Evolutionary conservation across 1,284 basidiomycete genomes (phyloP).

Genomic region (Cutaneotrichosporon cavernicola): DNA sequence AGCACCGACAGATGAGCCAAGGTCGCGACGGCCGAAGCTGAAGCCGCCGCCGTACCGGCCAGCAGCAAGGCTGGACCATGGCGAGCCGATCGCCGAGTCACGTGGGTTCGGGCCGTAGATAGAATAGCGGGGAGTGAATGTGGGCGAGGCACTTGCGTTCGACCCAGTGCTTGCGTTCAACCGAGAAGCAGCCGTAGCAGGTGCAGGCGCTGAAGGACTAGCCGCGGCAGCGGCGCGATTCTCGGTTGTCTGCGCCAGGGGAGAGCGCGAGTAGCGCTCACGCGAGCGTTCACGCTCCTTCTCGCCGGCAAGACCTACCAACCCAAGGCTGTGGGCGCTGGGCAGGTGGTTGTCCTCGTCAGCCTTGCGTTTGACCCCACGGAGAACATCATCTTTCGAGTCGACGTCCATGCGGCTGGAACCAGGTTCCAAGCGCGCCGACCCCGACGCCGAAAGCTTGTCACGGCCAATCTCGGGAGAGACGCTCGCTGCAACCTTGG

Average conservation of each 20-base stretch:
- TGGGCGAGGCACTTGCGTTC: slow-evolving; percentile 5
- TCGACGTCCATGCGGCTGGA: slow-evolving; percentile 32
- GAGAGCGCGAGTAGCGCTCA: slow-evolving; percentile 40
- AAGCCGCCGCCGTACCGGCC: slow-evolving; percentile 32
- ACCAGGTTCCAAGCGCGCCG: slow-evolving; percentile 2
- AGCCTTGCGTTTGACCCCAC: slow-evolving; percentile 46
- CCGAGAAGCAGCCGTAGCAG: slow-evolving; percentile 1
- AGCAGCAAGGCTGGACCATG: slow-evolving; percentile 32
- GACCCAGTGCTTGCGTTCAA: slow-evolving; percentile 9
- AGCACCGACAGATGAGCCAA: slow-evolving; percentile 8
- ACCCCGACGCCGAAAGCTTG: slow-evolving; percentile 26
- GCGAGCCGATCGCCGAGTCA: slow-evolving; percentile 30
- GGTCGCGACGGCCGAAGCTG: slow-evolving; percentile 35
- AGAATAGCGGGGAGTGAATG: slow-evolving; percentile 35
- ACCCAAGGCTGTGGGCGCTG: slow-evolving; percentile 32
- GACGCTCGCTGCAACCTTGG: slow-evolving; percentile 23
- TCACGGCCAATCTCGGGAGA: slow-evolving; percentile 36
- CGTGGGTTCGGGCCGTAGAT: slow-evolving; percentile 47
- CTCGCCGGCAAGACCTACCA: slow-evolving; percentile 28
- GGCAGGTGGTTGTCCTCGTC: slow-evolving; percentile 38
- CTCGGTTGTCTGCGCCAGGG: slow-evolving; percentile 27
- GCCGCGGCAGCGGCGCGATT: slow-evolving; percentile 16
- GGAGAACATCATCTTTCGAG: slow-evolving; percentile 26
- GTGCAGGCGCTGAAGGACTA: background rate
- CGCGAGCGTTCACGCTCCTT: slow-evolving; percentile 36